These are phyloP conservation scores for Trametes versicolor DNA, from an alignment of 1,284 basidiomycete species.

Conservation along the genomic window DNA sequence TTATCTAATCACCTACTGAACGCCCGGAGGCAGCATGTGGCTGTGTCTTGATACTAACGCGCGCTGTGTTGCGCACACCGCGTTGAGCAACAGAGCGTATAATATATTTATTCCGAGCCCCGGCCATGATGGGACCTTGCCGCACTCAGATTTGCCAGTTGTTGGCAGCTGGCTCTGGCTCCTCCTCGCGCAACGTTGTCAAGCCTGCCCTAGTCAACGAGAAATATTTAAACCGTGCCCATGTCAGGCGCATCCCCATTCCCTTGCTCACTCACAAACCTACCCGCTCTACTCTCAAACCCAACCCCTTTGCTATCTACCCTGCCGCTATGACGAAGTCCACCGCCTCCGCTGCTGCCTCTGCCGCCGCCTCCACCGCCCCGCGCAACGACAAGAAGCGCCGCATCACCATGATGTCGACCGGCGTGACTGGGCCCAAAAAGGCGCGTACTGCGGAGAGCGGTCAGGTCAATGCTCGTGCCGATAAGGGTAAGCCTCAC, in stretches of 20 bases:
- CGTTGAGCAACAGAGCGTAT: not conserved
- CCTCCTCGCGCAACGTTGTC: no score
- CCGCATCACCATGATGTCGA: not conserved
- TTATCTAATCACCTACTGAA: conserved; percentile 1
- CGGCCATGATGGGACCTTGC: not conserved
- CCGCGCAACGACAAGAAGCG: not conserved
- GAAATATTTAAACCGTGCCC: no score
- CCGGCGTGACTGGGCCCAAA: not conserved
- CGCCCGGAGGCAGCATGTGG: conserved; percentile 1
- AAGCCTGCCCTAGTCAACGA: no score
- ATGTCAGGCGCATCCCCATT: no score
- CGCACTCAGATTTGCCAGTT: not conserved
- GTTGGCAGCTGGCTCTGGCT: no score
- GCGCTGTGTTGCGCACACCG: no score
- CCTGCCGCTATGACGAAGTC: not conserved
- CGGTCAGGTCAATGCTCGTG: not conserved
- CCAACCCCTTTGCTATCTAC: not conserved
- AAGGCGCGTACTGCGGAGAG: not conserved
- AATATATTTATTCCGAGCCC: not conserved
- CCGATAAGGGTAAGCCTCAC: not conserved
- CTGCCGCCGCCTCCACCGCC: not conserved
- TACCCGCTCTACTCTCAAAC: not conserved
- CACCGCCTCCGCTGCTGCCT: not conserved
- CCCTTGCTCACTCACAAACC: no score
- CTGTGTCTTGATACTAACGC: not conserved